These are phyloP conservation scores for Termitomyces sp. DNA, from an alignment of 768 basidiomycete genomes.

Conservation along the genomic window DNA sequence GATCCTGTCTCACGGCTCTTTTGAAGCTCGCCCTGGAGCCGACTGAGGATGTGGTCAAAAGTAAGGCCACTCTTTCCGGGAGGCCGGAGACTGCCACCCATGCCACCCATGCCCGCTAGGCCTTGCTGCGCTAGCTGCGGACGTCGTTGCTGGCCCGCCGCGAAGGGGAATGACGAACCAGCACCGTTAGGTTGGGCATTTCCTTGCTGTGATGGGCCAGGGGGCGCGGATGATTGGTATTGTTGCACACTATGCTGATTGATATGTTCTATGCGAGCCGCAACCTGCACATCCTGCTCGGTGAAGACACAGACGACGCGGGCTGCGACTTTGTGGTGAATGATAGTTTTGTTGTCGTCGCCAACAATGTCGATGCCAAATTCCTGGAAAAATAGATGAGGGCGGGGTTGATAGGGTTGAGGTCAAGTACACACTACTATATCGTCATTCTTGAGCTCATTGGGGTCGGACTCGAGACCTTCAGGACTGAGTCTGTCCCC, in stretches of 20 bases:
- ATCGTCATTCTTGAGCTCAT: constrained; percentile 92
- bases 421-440: constrained; percentile 68
- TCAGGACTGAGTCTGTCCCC: constrained; percentile 88
- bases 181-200: constrained; percentile 14
- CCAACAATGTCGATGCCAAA: constrained; percentile 99
- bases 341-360: constrained; percentile 96
- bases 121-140: constrained; percentile 56
- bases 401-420: constrained; percentile 1
- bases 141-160: constrained; percentile 42
- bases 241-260: constrained; percentile 47
- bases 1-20: constrained; percentile 92
- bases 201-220: constrained; percentile 11
- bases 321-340: constrained; percentile 98
- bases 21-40: constrained; percentile 90
- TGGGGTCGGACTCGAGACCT: constrained; percentile 87
- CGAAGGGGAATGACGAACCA: constrained; percentile 21
- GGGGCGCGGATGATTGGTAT: constrained; percentile 22
- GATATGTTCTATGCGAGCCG: constrained; percentile 65
- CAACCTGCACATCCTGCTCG: constrained; percentile 78
- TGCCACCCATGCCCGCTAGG: constrained; percentile 68
- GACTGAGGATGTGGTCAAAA: constrained; percentile 87
- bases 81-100: constrained; percentile 64
- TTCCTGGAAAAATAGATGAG: constrained; percentile 51
- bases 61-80: constrained; percentile 84
- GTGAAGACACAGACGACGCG: constrained; percentile 86